Evolutionary conservation across 2,329 filamentous ascomycete species (phyloP).

Genomic region (Trichophyton simii): DNA sequence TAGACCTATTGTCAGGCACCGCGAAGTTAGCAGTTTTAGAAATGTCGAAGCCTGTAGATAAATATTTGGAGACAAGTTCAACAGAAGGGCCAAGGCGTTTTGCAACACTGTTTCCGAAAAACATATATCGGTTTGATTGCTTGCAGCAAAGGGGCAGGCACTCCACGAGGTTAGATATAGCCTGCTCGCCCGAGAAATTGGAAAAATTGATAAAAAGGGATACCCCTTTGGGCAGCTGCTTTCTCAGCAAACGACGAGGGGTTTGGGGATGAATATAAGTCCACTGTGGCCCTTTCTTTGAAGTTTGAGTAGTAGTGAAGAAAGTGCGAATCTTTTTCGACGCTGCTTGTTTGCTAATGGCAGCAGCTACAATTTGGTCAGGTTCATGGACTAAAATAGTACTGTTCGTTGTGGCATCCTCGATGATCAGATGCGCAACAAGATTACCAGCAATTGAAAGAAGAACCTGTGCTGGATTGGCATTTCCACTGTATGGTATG

Average conservation of each 20-base stretch:
- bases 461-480: neutral
- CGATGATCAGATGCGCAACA: neutral
- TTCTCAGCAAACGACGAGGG: neutral
- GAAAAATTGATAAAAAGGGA: slow-evolving; percentile 6
- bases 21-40: neutral
- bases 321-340: neutral
- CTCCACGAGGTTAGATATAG: neutral
- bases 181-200: neutral
- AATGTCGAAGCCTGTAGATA: neutral
- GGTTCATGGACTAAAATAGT: slow-evolving; percentile 3
- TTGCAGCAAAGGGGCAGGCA: neutral
- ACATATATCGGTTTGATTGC: neutral
- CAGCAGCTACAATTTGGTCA: neutral
- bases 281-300: neutral
- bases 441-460: neutral
- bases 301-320: slow-evolving; percentile 2
- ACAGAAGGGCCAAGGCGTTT: neutral
- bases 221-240: neutral
- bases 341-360: neutral
- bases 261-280: neutral
- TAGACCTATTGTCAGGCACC: neutral
- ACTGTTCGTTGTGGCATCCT: neutral
- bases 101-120: neutral
- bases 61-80: neutral
- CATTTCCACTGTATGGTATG: neutral